Conservation (phyloP, 2,329 filamentous ascomycete species). For the Fusarium hainanense region DNA sequence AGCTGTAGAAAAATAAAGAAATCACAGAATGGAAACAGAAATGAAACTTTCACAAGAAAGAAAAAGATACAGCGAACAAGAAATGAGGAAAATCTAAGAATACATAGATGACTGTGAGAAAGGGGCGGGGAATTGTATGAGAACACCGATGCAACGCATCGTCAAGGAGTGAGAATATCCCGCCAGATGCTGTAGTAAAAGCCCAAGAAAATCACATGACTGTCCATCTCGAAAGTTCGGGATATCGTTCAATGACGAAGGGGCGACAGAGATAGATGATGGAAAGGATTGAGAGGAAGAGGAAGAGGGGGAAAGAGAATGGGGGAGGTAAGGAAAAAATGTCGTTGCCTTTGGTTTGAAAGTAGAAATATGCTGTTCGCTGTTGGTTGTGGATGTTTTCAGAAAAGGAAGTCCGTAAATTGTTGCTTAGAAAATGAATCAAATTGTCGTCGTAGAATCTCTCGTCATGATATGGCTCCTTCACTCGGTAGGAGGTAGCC, state of each 20-base stretch:
- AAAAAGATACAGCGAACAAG: background rate
- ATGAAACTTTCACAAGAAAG: background rate
- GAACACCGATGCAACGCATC: background rate
- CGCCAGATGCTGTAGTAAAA: background rate
- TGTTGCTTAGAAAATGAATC: conserved; percentile 1
- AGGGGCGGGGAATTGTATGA: background rate
- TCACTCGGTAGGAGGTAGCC: conserved; percentile 40
- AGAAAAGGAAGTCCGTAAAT: background rate
- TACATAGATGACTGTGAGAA: conserved; percentile 3
- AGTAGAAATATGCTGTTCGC: conserved; percentile 2
- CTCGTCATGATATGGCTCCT: background rate
- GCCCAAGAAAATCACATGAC: background rate
- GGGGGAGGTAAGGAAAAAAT: background rate
- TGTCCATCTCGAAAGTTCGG: background rate
- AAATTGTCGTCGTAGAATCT: background rate
- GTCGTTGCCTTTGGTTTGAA: background rate
- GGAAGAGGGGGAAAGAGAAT: background rate
- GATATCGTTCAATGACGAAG: background rate
- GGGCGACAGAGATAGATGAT: background rate
- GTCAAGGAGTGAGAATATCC: conserved; percentile 19
- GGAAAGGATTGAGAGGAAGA: background rate
- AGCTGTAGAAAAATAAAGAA: conserved; percentile 2
- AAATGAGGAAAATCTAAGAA: background rate
- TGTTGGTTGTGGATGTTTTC: background rate
- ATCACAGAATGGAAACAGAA: background rate